Percentiles rank a stretch among this genome's conserved stretches.
phyloP scores from a whole-genome alignment of 2,329 filamentous ascomycete genomes.

The Stemphylium lycopersici region DNA sequence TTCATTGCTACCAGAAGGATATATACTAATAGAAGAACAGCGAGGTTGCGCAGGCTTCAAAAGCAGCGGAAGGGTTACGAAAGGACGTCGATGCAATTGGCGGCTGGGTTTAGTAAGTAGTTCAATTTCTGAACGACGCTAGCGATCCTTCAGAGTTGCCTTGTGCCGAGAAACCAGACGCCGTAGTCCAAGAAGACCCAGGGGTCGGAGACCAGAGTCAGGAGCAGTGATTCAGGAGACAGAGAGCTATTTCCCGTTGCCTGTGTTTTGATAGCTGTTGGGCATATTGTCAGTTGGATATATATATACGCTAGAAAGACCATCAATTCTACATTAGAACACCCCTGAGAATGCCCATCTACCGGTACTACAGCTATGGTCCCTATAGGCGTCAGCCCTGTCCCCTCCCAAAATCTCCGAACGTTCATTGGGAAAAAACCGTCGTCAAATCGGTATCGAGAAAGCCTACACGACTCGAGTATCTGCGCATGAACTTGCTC shows the following conservation, averaged over 20 bases:
- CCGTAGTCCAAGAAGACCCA: too few relatives aligned
- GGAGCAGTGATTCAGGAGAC: too few relatives aligned
- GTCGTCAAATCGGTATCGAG: neutral
- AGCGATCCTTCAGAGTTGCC: too few relatives aligned
- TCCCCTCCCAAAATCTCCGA: neutral
- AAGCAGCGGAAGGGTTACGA: neutral
- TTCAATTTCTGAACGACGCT: neutral
- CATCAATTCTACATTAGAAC: too few relatives aligned
- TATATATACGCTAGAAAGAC: too few relatives aligned
- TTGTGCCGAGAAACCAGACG: too few relatives aligned
- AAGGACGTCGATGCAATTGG: constrained; percentile 4
- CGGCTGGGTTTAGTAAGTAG: neutral
- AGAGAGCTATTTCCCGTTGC: too few relatives aligned
- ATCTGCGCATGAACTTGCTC: neutral
- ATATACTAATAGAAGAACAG: neutral
- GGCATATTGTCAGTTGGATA: too few relatives aligned
- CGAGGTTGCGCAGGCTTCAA: neutral
- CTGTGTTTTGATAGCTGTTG: too few relatives aligned
- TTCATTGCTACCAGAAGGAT: neutral
- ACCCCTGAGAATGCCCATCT: neutral
- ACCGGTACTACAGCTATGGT: neutral
- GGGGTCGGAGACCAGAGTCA: too few relatives aligned
- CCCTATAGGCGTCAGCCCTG: neutral
- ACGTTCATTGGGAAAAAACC: neutral
- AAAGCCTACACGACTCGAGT: constrained; percentile 1